Evolutionary conservation across 495 filamentous ascomycete genomes (phyloP).

Genomic region (Talaromyces stipitatus): DNA sequence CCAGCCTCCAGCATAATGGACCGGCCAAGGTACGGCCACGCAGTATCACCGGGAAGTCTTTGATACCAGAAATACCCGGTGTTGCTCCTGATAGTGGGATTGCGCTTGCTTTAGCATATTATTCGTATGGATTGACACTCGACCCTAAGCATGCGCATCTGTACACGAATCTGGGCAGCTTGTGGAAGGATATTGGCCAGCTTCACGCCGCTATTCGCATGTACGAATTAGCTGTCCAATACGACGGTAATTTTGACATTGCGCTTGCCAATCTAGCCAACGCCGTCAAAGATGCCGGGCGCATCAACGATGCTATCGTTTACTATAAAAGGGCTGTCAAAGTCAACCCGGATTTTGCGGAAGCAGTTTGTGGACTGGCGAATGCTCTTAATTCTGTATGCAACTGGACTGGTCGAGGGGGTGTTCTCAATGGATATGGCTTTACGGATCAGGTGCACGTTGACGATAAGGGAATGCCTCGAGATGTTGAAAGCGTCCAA

Average conservation of each 20-base stretch:
- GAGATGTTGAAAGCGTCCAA: slow-evolving; percentile 57
- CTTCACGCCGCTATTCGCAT: slow-evolving; percentile 86
- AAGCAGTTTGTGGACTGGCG: slow-evolving; percentile 92
- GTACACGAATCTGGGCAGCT: slow-evolving; percentile 91
- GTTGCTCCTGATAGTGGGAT: slow-evolving; percentile 81
- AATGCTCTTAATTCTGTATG: slow-evolving; percentile 97
- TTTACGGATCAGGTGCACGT: slow-evolving; percentile 92
- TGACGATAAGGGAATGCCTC: slow-evolving; percentile 74
- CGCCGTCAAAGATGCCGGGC: slow-evolving; percentile 94
- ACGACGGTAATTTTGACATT: slow-evolving; percentile 91
- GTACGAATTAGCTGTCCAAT: slow-evolving; percentile 92
- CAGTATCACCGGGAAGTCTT: slow-evolving; percentile 22
- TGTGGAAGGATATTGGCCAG: slow-evolving; percentile 95
- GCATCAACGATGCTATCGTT: slow-evolving; percentile 81
- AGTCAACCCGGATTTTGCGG: slow-evolving; percentile 91
- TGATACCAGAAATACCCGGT: slow-evolving; percentile 59
- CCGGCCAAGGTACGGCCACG: slow-evolving; percentile 30
- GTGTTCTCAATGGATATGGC: slow-evolving; percentile 62
- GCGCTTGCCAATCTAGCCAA: slow-evolving; percentile 96
- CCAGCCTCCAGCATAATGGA: slow-evolving; percentile 78
- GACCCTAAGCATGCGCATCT: slow-evolving; percentile 93
- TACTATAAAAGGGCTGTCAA: slow-evolving; percentile 89
- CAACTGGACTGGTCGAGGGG: slow-evolving; percentile 87
- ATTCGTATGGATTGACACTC: slow-evolving; percentile 81
- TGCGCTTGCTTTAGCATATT: slow-evolving; percentile 83